phyloP scores from a whole-genome alignment of 2,329 filamentous ascomycete genomes.

The Pochonia chlamydosporia region DNA sequence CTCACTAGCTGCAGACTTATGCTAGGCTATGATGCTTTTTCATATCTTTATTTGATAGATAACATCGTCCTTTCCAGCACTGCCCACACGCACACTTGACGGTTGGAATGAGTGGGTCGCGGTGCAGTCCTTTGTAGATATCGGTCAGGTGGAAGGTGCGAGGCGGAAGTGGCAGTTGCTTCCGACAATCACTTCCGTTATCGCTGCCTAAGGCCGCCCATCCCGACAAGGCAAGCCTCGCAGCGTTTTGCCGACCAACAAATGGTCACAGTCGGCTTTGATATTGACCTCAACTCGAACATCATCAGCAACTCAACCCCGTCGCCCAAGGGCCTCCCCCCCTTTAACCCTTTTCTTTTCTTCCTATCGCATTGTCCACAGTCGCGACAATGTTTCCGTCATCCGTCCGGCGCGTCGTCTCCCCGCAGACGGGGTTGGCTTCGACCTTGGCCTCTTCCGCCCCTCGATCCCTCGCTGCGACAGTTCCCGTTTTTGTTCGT shows the following conservation, averaged over 20 bases:
- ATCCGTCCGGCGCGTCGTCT: conserved; percentile 49
- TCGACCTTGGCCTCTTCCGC: conserved; percentile 36
- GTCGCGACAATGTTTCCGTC: conserved; percentile 44
- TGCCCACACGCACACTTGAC: too few relatives aligned
- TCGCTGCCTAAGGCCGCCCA: conserved; percentile 30
- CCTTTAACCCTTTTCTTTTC: conserved; percentile 12
- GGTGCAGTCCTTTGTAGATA: not conserved
- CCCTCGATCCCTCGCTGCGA: conserved; percentile 30
- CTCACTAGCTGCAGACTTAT: too few relatives aligned
- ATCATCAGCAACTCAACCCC: conserved; percentile 26
- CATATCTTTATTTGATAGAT: too few relatives aligned
- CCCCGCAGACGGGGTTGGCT: conserved; percentile 37
- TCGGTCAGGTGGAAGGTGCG: not conserved
- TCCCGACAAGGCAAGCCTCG: not conserved
- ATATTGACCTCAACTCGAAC: conserved; percentile 19
- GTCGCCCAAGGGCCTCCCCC: conserved; percentile 14
- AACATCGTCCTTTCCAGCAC: too few relatives aligned
- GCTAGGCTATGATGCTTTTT: not conserved
- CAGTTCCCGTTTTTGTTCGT: conserved; percentile 29
- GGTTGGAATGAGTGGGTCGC: not conserved
- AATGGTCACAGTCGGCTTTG: conserved; percentile 32
- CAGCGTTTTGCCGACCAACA: conserved; percentile 15
- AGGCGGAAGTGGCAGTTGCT: too few relatives aligned
- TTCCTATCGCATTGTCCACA: conserved; percentile 12
- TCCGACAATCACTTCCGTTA: conserved; percentile 13